Evolutionary conservation across 192 early-diverging fungal genomes (phyloP).

Genomic region (Mortierella claussenii): DNA sequence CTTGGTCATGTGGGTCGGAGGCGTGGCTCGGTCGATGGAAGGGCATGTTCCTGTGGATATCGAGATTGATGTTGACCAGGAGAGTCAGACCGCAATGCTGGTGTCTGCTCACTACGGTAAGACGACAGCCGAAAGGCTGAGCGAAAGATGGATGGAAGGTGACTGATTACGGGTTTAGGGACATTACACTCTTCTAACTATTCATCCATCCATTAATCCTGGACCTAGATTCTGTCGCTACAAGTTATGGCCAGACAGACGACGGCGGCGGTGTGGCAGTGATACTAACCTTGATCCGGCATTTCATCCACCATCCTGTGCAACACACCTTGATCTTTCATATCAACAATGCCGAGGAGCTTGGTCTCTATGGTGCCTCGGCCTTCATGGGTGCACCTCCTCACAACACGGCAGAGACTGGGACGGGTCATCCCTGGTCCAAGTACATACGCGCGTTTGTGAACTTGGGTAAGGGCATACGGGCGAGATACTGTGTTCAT

Average conservation of each 20-base stretch:
- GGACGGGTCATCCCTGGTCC: slow-evolving; percentile 68
- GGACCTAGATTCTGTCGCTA: slow-evolving; percentile 74
- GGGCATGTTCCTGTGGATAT: slow-evolving; percentile 29
- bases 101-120: slow-evolving; percentile 74
- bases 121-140: neutral
- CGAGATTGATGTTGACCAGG: slow-evolving; percentile 47
- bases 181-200: too few species aligned
- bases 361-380: slow-evolving; percentile 66
- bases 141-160: too few species aligned
- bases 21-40: slow-evolving; percentile 29
- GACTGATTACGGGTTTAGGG: too few species aligned
- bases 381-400: slow-evolving; percentile 59
- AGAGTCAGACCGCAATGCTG: slow-evolving; percentile 60
- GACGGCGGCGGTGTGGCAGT: slow-evolving; percentile 75
- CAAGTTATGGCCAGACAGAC: slow-evolving; percentile 75
- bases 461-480: slow-evolving; percentile 66
- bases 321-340: slow-evolving; percentile 71
- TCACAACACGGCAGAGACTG: slow-evolving; percentile 30
- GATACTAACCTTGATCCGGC: slow-evolving; percentile 65
- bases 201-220: too few species aligned
- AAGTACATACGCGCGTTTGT: slow-evolving; percentile 68
- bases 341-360: slow-evolving; percentile 79
- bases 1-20: slow-evolving; percentile 48
- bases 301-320: slow-evolving; percentile 65
- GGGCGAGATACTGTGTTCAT: neutral